phyloP scores from a whole-genome alignment of 768 basidiomycete genomes.

The Calocera cornea region DNA sequence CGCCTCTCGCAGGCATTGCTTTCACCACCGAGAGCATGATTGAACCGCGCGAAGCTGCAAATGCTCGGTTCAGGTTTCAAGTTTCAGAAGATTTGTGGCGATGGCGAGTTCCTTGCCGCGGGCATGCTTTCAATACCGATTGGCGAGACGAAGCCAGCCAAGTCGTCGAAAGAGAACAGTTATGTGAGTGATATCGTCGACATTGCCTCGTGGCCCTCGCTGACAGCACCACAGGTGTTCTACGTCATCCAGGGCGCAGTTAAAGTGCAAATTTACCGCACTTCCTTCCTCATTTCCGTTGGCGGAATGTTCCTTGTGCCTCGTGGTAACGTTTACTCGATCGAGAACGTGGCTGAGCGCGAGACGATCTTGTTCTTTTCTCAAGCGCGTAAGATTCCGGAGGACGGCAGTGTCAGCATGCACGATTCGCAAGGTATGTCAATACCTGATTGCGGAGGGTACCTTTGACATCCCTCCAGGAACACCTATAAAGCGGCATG shows the following conservation, averaged over 20 bases:
- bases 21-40: conserved; percentile 63
- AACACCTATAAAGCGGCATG: neutral
- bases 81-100: conserved; percentile 86
- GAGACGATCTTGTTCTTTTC: conserved; percentile 82
- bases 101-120: conserved; percentile 81
- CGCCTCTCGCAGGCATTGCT: conserved; percentile 46
- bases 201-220: neutral
- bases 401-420: conserved; percentile 13
- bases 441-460: neutral
- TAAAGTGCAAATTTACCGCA: conserved; percentile 68
- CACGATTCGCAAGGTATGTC: neutral
- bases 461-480: neutral
- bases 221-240: conserved; percentile 38
- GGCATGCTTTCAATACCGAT: conserved; percentile 77
- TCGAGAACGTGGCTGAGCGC: conserved; percentile 75
- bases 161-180: conserved; percentile 84
- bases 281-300: conserved; percentile 58
- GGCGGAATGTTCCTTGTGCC: conserved; percentile 87
- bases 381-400: conserved; percentile 51
- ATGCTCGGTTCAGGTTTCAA: conserved; percentile 60
- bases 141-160: conserved; percentile 66
- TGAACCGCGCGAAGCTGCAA: conserved; percentile 42
- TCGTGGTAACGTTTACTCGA: conserved; percentile 80
- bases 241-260: conserved; percentile 82
- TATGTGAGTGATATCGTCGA: conserved; percentile 43